Conservation (phyloP, 1,284 basidiomycete species). For the Gomphus sp. region DNA sequence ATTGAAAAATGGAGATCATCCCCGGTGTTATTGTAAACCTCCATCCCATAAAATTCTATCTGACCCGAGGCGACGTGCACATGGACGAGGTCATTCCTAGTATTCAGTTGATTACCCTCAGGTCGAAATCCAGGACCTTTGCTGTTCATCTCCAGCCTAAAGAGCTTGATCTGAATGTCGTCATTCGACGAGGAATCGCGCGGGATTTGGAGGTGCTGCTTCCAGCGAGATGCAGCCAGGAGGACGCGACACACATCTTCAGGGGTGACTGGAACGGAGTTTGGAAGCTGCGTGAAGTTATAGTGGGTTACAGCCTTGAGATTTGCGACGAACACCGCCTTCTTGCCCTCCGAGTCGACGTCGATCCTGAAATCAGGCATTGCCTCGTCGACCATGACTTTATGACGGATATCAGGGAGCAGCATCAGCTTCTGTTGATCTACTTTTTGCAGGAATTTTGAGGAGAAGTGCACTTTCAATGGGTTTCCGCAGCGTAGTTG, state of each 20-base stretch:
- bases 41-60: too few relatives aligned
- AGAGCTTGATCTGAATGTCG: not conserved
- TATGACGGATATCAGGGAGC: not conserved
- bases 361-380: not conserved
- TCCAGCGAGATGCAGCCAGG: constrained; percentile 35
- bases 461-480: constrained; percentile 24
- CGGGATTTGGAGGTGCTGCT: constrained; percentile 34
- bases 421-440: not conserved
- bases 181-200: constrained; percentile 23
- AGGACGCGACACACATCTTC: constrained; percentile 24
- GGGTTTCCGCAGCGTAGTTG: not conserved
- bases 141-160: not conserved
- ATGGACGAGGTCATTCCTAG: constrained; percentile 22
- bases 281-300: constrained; percentile 2
- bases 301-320: not conserved
- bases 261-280: constrained; percentile 24
- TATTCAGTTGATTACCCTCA: constrained; percentile 26
- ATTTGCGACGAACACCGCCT: not conserved
- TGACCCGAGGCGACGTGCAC: too few relatives aligned
- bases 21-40: too few relatives aligned
- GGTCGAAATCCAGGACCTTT: constrained; percentile 15
- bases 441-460: too few relatives aligned
- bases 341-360: not conserved
- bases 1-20: too few relatives aligned
- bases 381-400: not conserved